Evolutionary conservation across 495 filamentous ascomycete species (phyloP).

Genomic region (Aspergillus funiculosus): DNA sequence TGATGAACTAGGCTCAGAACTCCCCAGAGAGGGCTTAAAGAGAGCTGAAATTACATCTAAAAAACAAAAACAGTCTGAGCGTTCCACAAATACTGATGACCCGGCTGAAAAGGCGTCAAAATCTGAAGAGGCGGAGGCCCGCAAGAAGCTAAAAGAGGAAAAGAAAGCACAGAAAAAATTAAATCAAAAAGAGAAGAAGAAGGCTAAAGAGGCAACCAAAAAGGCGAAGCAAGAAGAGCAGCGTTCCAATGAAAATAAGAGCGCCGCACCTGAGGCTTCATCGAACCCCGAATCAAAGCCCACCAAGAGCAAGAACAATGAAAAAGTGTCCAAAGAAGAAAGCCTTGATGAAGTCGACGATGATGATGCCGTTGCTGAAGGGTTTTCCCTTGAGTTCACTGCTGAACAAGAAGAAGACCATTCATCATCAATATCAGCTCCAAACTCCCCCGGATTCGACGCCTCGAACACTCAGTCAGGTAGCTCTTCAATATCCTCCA

Average conservation of each 20-base stretch:
- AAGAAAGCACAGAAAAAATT: slow-evolving; percentile 49
- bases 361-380: slow-evolving; percentile 35
- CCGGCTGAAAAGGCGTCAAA: slow-evolving; percentile 22
- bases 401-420: slow-evolving; percentile 38
- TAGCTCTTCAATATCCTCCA: slow-evolving; percentile 67
- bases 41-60: slow-evolving; percentile 31
- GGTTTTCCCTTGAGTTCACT: slow-evolving; percentile 36
- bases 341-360: slow-evolving; percentile 18
- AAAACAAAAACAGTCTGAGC: slow-evolving; percentile 35
- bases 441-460: slow-evolving; percentile 62
- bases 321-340: slow-evolving; percentile 17
- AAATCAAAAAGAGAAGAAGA: slow-evolving; percentile 43
- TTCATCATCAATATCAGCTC: slow-evolving; percentile 48
- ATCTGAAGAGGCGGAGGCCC: slow-evolving; percentile 34
- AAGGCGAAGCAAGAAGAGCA: slow-evolving; percentile 41
- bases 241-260: slow-evolving; percentile 25
- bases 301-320: slow-evolving; percentile 30
- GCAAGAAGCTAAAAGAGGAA: slow-evolving; percentile 40
- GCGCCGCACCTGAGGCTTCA: slow-evolving; percentile 11
- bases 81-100: slow-evolving; percentile 27
- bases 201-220: slow-evolving; percentile 43
- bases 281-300: slow-evolving; percentile 15
- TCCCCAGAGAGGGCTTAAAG: slow-evolving; percentile 38
- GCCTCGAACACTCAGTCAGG: slow-evolving; percentile 52
- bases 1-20: slow-evolving; percentile 41